These are phyloP conservation scores for Smallanthus sonchifolius DNA, from an alignment of 129 eudicot species.

Conservation along the genomic window DNA sequence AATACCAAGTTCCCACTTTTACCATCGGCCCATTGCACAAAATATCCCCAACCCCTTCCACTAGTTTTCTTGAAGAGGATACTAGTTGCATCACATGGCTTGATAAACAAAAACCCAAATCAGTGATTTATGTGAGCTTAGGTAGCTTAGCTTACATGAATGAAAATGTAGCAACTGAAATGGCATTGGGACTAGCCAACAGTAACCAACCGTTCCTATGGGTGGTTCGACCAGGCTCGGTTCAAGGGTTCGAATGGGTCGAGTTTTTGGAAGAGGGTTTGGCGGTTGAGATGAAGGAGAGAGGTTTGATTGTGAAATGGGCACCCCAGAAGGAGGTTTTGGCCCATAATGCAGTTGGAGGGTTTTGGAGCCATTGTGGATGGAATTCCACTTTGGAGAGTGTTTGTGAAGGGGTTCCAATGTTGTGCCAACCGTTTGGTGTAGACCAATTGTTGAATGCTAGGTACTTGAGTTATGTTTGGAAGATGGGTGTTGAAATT, in stretches of 20 bases:
- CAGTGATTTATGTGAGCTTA: constrained; percentile 48
- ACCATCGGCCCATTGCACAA: constrained; percentile 51
- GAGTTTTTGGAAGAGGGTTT: constrained; percentile 35
- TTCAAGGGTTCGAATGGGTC: constrained; percentile 32
- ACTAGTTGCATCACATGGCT: constrained; percentile 45
- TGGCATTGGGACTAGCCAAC: constrained; percentile 48
- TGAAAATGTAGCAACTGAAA: constrained; percentile 32
- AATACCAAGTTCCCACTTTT: constrained; percentile 35
- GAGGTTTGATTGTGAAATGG: constrained; percentile 60
- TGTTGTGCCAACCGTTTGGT: constrained; percentile 53
- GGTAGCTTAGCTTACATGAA: constrained; percentile 39
- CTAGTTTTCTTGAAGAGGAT: constrained; percentile 39
- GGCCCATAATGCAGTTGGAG: constrained; percentile 62
- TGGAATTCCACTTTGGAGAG: constrained; percentile 72
- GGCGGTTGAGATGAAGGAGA: constrained; percentile 2
- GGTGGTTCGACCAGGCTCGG: constrained; percentile 49
- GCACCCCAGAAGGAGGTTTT: constrained; percentile 68
- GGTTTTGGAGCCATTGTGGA: constrained; percentile 72
- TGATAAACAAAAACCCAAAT: constrained; percentile 37
- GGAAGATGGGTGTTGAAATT: constrained; percentile 51
- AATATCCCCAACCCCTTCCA: constrained; percentile 23
- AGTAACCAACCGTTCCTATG: constrained; percentile 47
- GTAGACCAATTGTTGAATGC: constrained; percentile 50
- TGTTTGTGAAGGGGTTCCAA: constrained; percentile 60
- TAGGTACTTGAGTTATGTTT: constrained; percentile 49